Conservation (phyloP, 352 stramenopile genomes). For the Phytophthora capsici region DNA sequence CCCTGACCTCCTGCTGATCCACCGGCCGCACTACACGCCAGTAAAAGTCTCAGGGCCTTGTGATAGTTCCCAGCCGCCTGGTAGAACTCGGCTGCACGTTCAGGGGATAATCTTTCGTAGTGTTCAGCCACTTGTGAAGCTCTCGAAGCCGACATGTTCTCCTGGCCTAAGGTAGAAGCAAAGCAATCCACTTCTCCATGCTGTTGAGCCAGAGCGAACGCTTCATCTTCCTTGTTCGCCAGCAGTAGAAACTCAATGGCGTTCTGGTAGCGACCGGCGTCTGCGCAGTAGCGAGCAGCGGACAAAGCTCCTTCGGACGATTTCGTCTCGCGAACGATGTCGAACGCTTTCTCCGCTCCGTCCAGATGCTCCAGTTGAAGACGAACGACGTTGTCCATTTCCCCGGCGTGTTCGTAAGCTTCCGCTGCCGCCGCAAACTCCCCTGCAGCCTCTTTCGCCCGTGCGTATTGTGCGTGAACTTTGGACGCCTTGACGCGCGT, state of each 20-base stretch:
- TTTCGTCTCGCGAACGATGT: constrained; percentile 89
- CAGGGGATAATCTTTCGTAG: constrained; percentile 83
- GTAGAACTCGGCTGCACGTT: constrained; percentile 91
- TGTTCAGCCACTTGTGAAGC: constrained; percentile 90
- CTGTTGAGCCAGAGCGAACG: constrained; percentile 89
- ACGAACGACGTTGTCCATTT: constrained; percentile 93
- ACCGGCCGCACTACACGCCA: constrained; percentile 66
- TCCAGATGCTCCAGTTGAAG: constrained; percentile 92
- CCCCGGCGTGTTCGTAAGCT: constrained; percentile 87
- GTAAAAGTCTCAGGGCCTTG: constrained; percentile 90
- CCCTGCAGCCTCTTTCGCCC: constrained; percentile 84
- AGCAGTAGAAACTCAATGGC: constrained; percentile 96
- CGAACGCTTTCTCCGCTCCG: constrained; percentile 88
- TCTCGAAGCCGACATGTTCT: constrained; percentile 86
- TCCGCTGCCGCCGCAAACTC: constrained; percentile 88
- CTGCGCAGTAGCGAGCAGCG: constrained; percentile 89
- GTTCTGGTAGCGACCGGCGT: constrained; percentile 81
- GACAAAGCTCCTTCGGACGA: constrained; percentile 87
- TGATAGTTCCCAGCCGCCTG: constrained; percentile 90
- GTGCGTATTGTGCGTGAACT: constrained; percentile 90
- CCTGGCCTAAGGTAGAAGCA: constrained; percentile 70
- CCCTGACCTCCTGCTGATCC: constrained; percentile 19
- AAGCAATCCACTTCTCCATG: constrained; percentile 93
- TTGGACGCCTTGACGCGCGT: constrained; percentile 88
- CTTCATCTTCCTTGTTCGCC: constrained; percentile 92